Conservation (phyloP, 2,329 filamentous ascomycete genomes). For the Pleurostoma richardsiae region DNA sequence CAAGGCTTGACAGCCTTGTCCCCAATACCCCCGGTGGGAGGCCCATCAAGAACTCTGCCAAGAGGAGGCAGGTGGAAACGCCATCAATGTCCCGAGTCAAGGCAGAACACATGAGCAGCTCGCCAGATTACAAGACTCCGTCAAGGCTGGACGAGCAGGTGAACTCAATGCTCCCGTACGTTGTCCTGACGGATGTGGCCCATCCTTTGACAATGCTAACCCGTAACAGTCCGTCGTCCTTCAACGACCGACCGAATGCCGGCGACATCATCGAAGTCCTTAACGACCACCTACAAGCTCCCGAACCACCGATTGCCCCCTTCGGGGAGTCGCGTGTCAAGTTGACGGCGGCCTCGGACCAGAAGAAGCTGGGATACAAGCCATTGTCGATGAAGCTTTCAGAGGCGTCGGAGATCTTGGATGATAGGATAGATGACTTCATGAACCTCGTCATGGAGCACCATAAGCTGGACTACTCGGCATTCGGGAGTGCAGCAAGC, state of each 20-base stretch:
- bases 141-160: slow-evolving; percentile 31
- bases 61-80: slow-evolving; percentile 34
- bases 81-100: slow-evolving; percentile 42
- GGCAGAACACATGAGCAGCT: slow-evolving; percentile 35
- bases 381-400: slow-evolving; percentile 92
- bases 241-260: slow-evolving; percentile 70
- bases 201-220: neutral
- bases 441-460: slow-evolving; percentile 66
- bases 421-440: slow-evolving; percentile 94
- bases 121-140: slow-evolving; percentile 37
- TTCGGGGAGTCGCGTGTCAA: slow-evolving; percentile 75
- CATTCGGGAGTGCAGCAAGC: slow-evolving; percentile 80
- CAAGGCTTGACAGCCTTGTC: slow-evolving; percentile 61
- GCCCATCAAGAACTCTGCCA: slow-evolving; percentile 28
- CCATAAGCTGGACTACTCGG: slow-evolving; percentile 70
- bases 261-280: slow-evolving; percentile 81
- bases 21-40: slow-evolving; percentile 55
- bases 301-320: slow-evolving; percentile 66
- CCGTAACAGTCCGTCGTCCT: slow-evolving; percentile 49
- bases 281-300: slow-evolving; percentile 65
- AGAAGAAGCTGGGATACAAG: slow-evolving; percentile 87
- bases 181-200: neutral
- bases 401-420: slow-evolving; percentile 86
- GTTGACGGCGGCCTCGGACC: slow-evolving; percentile 79
- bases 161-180: slow-evolving; percentile 32